Base-by-base conservation (phyloP, 768 basidiomycete species). In the Porpolomopsis calyptriformis region DNA sequence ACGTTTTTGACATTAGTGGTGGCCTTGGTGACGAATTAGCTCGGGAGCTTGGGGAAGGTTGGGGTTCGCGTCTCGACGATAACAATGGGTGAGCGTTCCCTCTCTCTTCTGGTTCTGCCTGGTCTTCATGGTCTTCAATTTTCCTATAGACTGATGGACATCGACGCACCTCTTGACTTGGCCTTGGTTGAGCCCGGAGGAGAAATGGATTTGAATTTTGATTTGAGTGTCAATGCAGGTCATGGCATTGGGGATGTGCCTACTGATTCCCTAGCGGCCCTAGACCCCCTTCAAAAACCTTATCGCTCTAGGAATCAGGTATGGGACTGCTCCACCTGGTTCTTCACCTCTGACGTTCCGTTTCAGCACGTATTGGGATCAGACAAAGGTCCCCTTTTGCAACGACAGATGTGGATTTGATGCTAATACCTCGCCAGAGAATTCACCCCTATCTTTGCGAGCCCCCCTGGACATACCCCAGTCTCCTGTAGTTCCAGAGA, bases 1-100 rank as follows among this genome's bases (percentile, higher is more conserved):
- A 77, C 45, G 78, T 68, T 18, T 54, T 79, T 19, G 82, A 77
- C 49, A 56, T 80, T 14, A 73, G 64, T n/a, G 73, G 68, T 5
- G 78, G 72, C 18, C 60, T 88, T 14, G 83, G 79, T 3, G 84
- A 85, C 38, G 86, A 88, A 53, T 64, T 89, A 22, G 83, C 81
- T 6, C 71, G 69, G 50, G 85, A 89, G 53, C 68, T 89, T 2
- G 86, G 85, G 24, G 77, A 78, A 54, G 78, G 70, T 19, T 87
- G 85, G 84, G 76, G 48, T 18, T 66, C 64, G 37, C 62, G 63
- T 6, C 55, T 47, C 4, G 64, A 63, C 35, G 49, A 50, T 35
- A 56, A 49, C 45, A 31, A 53, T 47, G 47, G 50, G 55, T 52
- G 52, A 45, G 55, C 29, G 10, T 38, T n/a, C 8, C 29, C 18